A percentile compares a stretch with the other conserved stretches of the same genome.
These are phyloP conservation scores for Astrephomene gubernaculifera DNA, from an alignment of 139 green algal species.

Conservation along the genomic window DNA sequence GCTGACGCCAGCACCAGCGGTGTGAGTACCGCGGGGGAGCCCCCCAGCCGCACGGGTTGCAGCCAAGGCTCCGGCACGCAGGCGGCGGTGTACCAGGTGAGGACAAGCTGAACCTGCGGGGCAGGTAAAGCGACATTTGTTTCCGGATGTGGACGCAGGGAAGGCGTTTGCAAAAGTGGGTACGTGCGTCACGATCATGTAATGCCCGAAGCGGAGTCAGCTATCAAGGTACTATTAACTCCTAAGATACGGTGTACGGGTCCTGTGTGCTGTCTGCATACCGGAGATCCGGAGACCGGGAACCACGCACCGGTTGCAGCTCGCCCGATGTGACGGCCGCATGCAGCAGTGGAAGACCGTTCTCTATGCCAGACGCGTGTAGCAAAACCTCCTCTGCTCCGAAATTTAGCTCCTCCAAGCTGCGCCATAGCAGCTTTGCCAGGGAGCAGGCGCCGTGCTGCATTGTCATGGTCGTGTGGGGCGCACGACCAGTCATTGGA, in stretches of 20 bases:
- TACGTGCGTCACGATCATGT: no score
- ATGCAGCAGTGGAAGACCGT: conserved; percentile 26
- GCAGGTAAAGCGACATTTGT: neutral
- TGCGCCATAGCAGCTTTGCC: neutral
- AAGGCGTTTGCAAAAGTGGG: no score
- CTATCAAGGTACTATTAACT: no score
- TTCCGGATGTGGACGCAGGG: no score
- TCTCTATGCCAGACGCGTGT: neutral
- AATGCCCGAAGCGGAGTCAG: no score
- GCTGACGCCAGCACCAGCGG: conserved; percentile 18
- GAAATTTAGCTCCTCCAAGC: neutral
- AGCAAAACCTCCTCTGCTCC: conserved; percentile 27
- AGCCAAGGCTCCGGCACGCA: conserved; percentile 30
- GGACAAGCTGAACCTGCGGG: conserved; percentile 10
- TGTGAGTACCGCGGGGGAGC: neutral
- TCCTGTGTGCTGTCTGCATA: no score
- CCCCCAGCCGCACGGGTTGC: neutral
- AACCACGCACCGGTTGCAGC: neutral
- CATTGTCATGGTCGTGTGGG: neutral
- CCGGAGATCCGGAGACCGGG: no score
- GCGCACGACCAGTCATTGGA: no score
- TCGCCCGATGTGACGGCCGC: neutral
- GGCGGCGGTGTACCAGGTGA: conserved; percentile 8
- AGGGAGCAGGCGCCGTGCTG: neutral
- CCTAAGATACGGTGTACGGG: no score